Evolutionary conservation across 306 rosid species (phyloP).

Genomic region (Pterocarpus macrocarpus): DNA sequence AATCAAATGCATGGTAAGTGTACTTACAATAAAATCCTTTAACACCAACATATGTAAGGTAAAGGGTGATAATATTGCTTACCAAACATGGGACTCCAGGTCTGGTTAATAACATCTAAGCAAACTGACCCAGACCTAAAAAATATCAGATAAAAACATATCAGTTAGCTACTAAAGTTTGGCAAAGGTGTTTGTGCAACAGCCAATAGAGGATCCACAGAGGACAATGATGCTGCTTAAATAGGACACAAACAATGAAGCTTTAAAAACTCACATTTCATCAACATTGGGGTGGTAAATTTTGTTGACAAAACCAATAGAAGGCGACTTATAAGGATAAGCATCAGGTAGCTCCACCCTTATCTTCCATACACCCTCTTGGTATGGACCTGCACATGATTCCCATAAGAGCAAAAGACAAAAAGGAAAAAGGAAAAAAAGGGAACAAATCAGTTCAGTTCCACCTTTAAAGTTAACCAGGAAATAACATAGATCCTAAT

Average conservation of each 20-base stretch:
- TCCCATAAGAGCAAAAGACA: slow-evolving; percentile 11
- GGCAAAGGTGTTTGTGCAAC: slow-evolving; percentile 20
- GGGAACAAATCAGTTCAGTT: slow-evolving; percentile 10
- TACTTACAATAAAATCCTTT: neutral
- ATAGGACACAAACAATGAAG: slow-evolving; percentile 28
- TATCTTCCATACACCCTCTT: slow-evolving; percentile 87
- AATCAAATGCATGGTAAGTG: slow-evolving; percentile 17
- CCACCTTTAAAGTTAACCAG: slow-evolving; percentile 21
- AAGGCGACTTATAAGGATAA: slow-evolving; percentile 94
- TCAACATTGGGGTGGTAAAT: slow-evolving; percentile 96
- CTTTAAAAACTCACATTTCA: slow-evolving; percentile 74
- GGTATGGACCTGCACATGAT: slow-evolving; percentile 73
- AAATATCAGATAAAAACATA: slow-evolving; percentile 48
- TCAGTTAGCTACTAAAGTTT: slow-evolving; percentile 39
- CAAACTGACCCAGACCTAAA: slow-evolving; percentile 93
- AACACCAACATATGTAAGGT: neutral
- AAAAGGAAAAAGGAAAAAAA: neutral
- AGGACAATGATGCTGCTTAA: slow-evolving; percentile 26
- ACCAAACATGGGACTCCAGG: slow-evolving; percentile 99
- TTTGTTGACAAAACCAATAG: slow-evolving; percentile 86
- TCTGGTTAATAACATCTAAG: slow-evolving; percentile 92
- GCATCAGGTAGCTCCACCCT: slow-evolving; percentile 89
- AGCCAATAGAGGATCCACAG: slow-evolving; percentile 6
- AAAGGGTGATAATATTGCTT: slow-evolving; percentile 39
- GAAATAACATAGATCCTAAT: slow-evolving; percentile 37